phyloP scores from a whole-genome alignment of 306 rosid genomes.

The Spatholobus suberectus region DNA sequence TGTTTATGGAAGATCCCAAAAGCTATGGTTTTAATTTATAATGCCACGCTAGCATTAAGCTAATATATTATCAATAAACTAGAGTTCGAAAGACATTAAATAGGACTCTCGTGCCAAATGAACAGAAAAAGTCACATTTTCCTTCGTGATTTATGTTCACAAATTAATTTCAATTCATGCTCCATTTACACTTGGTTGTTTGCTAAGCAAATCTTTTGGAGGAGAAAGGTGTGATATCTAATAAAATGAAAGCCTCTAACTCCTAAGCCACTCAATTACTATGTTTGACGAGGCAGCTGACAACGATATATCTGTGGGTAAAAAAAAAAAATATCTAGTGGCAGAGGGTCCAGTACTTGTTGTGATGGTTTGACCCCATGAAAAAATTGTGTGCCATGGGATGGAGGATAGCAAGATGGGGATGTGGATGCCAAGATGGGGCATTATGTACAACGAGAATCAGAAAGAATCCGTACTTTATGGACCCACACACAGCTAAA shows the following conservation, averaged over 20 bases:
- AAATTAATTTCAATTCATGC: neutral
- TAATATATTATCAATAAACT: neutral
- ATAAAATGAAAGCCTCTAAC: neutral
- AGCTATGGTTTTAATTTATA: neutral
- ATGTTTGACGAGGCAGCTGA: constrained; percentile 8
- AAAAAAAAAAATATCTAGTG: constrained; percentile 37
- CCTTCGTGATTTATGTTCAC: neutral
- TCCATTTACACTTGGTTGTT: constrained; percentile 19
- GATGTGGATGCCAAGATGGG: constrained; percentile 30
- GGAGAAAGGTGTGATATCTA: neutral
- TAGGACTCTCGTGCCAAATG: neutral
- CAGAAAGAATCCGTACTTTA: neutral
- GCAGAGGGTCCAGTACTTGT: neutral
- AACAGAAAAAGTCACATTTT: constrained; percentile 11
- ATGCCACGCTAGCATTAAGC: neutral
- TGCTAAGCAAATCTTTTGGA: neutral
- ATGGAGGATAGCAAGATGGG: constrained; percentile 24
- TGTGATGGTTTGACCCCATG: constrained; percentile 1
- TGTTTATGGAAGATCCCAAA: neutral
- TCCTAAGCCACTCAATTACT: constrained; percentile 21
- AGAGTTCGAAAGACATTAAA: neutral
- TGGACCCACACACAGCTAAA: constrained; percentile 38
- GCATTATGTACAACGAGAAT: constrained; percentile 13
- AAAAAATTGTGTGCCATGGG: constrained; percentile 20
- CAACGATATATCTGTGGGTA: neutral